These are phyloP conservation scores for Thymus quinquecostatus DNA, from an alignment of 257 asterid species.

Conservation along the genomic window DNA sequence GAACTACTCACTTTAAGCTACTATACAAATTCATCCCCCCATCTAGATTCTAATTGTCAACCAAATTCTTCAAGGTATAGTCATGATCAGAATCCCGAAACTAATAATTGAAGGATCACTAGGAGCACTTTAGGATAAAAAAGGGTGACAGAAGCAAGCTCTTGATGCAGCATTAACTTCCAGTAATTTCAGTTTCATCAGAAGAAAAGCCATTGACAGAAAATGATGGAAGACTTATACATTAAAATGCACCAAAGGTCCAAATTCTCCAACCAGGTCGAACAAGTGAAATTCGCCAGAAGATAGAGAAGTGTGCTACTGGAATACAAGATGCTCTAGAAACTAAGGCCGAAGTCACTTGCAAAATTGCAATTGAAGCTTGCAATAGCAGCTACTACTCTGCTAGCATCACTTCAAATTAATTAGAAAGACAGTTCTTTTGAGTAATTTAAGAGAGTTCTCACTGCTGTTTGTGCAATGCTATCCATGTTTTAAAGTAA, in stretches of 20 bases:
- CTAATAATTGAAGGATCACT: constrained; percentile 11
- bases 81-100: constrained; percentile 3
- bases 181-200: constrained; percentile 12
- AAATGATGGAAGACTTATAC: neutral
- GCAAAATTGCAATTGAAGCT: neutral
- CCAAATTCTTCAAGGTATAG: neutral
- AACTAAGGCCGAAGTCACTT: neutral
- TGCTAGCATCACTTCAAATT: neutral
- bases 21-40: neutral
- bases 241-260: neutral
- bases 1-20: neutral
- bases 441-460: neutral
- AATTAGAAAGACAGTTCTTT: neutral
- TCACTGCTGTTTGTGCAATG: neutral
- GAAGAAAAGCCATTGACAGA: constrained; percentile 13
- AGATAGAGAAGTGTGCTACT: neutral
- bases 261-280: constrained; percentile 18
- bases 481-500: neutral
- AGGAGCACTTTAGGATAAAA: constrained; percentile 16
- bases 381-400: neutral
- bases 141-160: neutral
- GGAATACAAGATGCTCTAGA: constrained; percentile 4
- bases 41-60: no score
- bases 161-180: constrained; percentile 3
- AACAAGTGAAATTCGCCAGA: constrained; percentile 15